Base-by-base conservation (phyloP, 768 basidiomycete genomes). In the Boletus barrowsii region DNA sequence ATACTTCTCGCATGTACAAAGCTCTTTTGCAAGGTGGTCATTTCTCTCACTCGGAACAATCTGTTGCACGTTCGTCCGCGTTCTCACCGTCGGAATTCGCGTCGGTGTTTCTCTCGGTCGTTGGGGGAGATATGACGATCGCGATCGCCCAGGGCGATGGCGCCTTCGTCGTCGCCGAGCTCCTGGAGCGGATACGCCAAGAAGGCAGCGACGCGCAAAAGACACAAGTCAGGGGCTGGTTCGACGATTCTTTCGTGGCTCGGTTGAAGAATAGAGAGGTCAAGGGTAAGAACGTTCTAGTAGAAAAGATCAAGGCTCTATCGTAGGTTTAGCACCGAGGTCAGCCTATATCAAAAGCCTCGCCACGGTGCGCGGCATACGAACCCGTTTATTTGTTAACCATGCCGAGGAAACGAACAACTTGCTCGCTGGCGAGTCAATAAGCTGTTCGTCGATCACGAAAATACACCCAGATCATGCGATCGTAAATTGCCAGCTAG, bases 11-110 rank as follows among this genome's bases (percentile, higher is more conserved):
- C 39, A 65, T 94, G 46, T 95, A 92, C 79, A 97, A 97, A 68
- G 84, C 84, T 7, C 82, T 97, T 7, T 77, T 97, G 1, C 92
- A 95, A 66, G 94, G 94, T 6, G 94, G 94, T 0, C 93, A 95
- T 66, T 97, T 85, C 71, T 84, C 83, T 56, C 86, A 83, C 32
- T 67, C 79, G 0, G 79, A 83, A 3, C 77, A 78, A 20, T 57
- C 78, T 3, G 74, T 95, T 36, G 78, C 80, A 32, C 77, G 69
- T 8, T 75, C 80, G 3, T 61, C 78, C 3, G 59, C 68, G 1
- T 93, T 86, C 78, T 82, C 85, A 18, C 73, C 86, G 0, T 65
- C 70, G 1, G 71, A 69, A 2, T 92, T 92, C 57, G 89, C 88
- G 0, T 69, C 71, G 4, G 65, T 71, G 11, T 88, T 90, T 63